Conservation (phyloP, 2,329 filamentous ascomycete species). For the Juglanconis juglandina region DNA sequence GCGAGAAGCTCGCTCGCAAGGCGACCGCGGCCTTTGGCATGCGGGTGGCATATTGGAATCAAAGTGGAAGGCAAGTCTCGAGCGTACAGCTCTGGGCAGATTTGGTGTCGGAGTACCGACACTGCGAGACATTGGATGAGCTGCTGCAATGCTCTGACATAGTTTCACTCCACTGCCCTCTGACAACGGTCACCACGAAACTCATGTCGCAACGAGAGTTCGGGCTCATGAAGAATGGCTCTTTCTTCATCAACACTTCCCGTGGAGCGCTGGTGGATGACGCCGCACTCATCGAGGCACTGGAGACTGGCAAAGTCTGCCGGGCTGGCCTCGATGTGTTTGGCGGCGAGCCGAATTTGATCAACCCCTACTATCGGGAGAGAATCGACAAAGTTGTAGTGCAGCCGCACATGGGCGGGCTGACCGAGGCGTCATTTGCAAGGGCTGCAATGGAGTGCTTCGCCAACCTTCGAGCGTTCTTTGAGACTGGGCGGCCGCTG, state of each 20-base stretch:
- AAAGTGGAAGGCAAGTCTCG: constrained; percentile 30
- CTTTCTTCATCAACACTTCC: constrained; percentile 49
- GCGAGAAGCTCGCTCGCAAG: constrained; percentile 33
- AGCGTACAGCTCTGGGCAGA: constrained; percentile 47
- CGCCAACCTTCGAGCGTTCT: constrained; percentile 5
- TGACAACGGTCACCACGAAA: constrained; percentile 45
- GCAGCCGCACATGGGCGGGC: constrained; percentile 4
- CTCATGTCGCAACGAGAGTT: constrained; percentile 48
- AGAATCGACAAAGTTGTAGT: constrained; percentile 4
- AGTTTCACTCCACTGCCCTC: constrained; percentile 47
- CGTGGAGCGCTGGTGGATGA: constrained; percentile 48
- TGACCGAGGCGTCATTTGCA: constrained; percentile 1
- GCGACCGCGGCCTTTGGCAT: constrained; percentile 2
- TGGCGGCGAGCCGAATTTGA: constrained; percentile 24
- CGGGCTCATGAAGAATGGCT: constrained; percentile 45
- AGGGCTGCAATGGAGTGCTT: neutral
- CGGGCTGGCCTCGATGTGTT: constrained; percentile 50
- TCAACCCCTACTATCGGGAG: neutral
- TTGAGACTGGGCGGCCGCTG: neutral
- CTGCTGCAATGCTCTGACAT: constrained; percentile 49
- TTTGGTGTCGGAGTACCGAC: constrained; percentile 39
- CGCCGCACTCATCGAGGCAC: constrained; percentile 43
- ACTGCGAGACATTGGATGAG: constrained; percentile 44
- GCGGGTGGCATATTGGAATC: constrained; percentile 6
- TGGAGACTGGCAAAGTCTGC: constrained; percentile 41